phyloP scores from a whole-genome alignment of 139 green algal species.

The Tetraselmis chui region DNA sequence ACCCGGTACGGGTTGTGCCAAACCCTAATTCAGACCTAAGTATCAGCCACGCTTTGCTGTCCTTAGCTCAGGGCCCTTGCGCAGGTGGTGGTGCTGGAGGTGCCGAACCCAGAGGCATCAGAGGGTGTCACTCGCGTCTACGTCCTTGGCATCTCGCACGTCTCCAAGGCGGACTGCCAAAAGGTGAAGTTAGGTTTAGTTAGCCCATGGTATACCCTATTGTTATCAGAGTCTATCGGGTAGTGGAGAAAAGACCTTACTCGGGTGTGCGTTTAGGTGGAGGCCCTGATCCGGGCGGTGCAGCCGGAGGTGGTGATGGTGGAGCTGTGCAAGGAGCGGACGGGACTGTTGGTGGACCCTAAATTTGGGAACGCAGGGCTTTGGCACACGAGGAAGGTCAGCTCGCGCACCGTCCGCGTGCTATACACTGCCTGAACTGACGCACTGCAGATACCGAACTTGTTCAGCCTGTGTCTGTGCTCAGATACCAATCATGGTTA shows the following conservation, averaged over 20 bases:
- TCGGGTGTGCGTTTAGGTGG: background rate
- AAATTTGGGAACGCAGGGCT: conserved; percentile 2
- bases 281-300: conserved; percentile 33
- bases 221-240: too few species aligned
- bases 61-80: too few species aligned
- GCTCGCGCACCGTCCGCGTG: too few species aligned
- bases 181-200: too few species aligned
- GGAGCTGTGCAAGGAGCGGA: conserved; percentile 36
- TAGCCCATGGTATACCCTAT: too few species aligned
- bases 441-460: too few species aligned
- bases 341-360: conserved; percentile 11
- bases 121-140: conserved; percentile 47
- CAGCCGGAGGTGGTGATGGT: conserved; percentile 42
- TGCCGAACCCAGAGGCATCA: conserved; percentile 26
- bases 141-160: conserved; percentile 72
- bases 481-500: too few species aligned
- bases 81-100: conserved; percentile 40
- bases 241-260: too few species aligned
- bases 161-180: conserved; percentile 47
- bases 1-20: too few species aligned
- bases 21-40: too few species aligned
- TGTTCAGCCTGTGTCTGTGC: too few species aligned
- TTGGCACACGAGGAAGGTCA: background rate
- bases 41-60: background rate
- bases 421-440: too few species aligned